phyloP scores from a whole-genome alignment of 495 filamentous ascomycete genomes.

The Hyaloscypha bicolor region DNA sequence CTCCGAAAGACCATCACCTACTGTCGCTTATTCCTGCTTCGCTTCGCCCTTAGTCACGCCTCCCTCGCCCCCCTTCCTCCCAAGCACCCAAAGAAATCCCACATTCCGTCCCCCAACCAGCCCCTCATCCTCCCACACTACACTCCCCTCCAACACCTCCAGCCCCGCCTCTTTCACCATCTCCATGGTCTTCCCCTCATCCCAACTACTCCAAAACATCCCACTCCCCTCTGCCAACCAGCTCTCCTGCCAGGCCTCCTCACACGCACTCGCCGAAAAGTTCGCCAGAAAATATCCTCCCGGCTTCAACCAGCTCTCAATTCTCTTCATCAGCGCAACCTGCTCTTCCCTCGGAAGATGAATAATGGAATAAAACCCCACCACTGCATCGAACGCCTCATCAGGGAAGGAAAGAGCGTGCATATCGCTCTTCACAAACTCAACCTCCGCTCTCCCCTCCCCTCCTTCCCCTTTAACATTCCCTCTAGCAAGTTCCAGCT shows the following conservation, averaged over 20 bases:
- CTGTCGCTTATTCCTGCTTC: not conserved
- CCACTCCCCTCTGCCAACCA: constrained; percentile 28
- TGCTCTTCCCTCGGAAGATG: constrained; percentile 49
- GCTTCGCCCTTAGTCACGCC: not conserved
- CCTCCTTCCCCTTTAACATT: constrained; percentile 14
- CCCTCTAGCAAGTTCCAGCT: constrained; percentile 38
- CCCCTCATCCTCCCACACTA: constrained; percentile 30
- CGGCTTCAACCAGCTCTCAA: constrained; percentile 44
- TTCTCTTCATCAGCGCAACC: constrained; percentile 35
- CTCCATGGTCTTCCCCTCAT: constrained; percentile 48
- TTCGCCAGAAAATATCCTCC: constrained; percentile 45
- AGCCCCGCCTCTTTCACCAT: constrained; percentile 30
- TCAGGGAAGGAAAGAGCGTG: constrained; percentile 37
- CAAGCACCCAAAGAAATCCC: constrained; percentile 10
- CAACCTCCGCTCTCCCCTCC: constrained; percentile 5
- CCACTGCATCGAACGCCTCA: constrained; percentile 41
- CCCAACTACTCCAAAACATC: constrained; percentile 50
- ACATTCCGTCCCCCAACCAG: constrained; percentile 26
- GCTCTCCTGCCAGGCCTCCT: constrained; percentile 25
- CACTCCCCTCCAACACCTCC: constrained; percentile 29
- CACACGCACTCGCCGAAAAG: constrained; percentile 26
- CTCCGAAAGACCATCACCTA: too few relatives aligned
- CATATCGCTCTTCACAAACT: constrained; percentile 45
- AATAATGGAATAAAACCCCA: constrained; percentile 47
- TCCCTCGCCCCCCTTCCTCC: not conserved